Conservation (phyloP, 129 eudicot genomes). For the Arctium minus region DNA sequence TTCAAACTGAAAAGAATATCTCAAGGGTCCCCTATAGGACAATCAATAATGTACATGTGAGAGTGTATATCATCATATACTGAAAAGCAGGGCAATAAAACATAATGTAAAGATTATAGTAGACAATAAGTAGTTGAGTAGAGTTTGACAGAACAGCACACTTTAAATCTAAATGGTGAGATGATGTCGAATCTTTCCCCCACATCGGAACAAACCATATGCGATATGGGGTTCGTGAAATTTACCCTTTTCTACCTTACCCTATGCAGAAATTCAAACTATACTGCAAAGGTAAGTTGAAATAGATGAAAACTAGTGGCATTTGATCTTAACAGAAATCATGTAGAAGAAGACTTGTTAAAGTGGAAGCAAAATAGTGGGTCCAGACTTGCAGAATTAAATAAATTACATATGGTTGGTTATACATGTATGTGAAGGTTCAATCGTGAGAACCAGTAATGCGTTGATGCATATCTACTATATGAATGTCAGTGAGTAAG, state of each 20-base stretch:
- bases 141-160: constrained; percentile 30
- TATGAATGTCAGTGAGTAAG: neutral
- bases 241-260: constrained; percentile 11
- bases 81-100: neutral
- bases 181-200: constrained; percentile 20
- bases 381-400: constrained; percentile 7
- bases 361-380: constrained; percentile 9
- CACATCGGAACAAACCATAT: constrained; percentile 17
- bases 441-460: neutral
- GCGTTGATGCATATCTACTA: neutral
- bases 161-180: constrained; percentile 9
- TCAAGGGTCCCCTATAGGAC: constrained; percentile 27
- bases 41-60: constrained; percentile 20
- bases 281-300: constrained; percentile 10
- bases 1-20: constrained; percentile 21
- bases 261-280: constrained; percentile 16
- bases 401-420: neutral
- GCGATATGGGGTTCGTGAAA: neutral
- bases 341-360: constrained; percentile 11
- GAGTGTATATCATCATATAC: neutral
- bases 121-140: constrained; percentile 29
- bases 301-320: constrained; percentile 25
- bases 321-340: constrained; percentile 12
- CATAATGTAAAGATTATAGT: constrained; percentile 14
- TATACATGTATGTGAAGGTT: neutral